Evolutionary conservation across 2,329 filamentous ascomycete species (phyloP).

Genomic region (Colletotrichum spinosum): DNA sequence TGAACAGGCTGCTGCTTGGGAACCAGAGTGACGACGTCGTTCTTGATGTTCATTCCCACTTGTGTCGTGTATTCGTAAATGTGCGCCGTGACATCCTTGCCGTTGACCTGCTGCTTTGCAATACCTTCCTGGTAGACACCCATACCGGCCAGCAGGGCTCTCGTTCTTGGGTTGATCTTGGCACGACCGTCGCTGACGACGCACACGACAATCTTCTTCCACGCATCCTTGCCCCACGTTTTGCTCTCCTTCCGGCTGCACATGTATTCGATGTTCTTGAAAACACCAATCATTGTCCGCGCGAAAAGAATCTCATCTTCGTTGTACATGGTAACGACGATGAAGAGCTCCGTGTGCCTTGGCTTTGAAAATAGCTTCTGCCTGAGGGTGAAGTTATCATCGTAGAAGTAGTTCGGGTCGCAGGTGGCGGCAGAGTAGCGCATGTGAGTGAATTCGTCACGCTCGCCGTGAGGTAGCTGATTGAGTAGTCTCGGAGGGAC

Average conservation of each 20-base stretch:
- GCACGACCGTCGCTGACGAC: constrained; percentile 96
- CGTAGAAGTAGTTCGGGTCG: constrained; percentile 88
- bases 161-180: constrained; percentile 94
- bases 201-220: constrained; percentile 99
- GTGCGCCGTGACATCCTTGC: constrained; percentile 95
- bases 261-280: constrained; percentile 99
- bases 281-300: constrained; percentile 94
- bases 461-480: constrained; percentile 89
- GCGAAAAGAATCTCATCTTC: constrained; percentile 97
- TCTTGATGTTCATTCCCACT: constrained; percentile 89
- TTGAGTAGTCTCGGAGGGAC: constrained; percentile 89
- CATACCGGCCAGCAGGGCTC: constrained; percentile 89
- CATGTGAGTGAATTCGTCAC: constrained; percentile 93
- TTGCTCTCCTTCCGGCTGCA: constrained; percentile 93
- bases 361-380: constrained; percentile 94
- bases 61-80: constrained; percentile 97
- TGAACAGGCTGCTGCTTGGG: constrained; percentile 92
- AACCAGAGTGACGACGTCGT: constrained; percentile 85
- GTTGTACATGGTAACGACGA: constrained; percentile 99
- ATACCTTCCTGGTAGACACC: constrained; percentile 99
- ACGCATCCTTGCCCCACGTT: constrained; percentile 97
- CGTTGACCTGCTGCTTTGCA: constrained; percentile 97
- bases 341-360: constrained; percentile 93
- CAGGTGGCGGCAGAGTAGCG: constrained; percentile 95
- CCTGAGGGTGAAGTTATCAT: constrained; percentile 89